Conservation (phyloP, 768 basidiomycete species). For the Calvatia gigantea region DNA sequence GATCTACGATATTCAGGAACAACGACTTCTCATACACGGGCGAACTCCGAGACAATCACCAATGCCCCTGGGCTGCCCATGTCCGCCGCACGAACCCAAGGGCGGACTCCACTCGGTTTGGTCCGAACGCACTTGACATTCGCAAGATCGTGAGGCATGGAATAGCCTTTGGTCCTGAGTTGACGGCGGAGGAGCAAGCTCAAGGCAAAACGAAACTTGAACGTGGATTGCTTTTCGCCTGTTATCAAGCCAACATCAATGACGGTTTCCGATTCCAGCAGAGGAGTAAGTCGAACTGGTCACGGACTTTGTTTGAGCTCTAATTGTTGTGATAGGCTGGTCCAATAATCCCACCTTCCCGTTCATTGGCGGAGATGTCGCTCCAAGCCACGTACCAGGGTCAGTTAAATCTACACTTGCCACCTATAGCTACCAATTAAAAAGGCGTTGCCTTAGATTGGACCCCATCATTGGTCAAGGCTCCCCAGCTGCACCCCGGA, state of each 20-base stretch:
- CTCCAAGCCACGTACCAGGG: slow-evolving; percentile 16
- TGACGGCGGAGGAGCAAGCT: slow-evolving; percentile 33
- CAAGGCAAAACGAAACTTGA: slow-evolving; percentile 36
- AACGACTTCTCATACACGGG: slow-evolving; percentile 40
- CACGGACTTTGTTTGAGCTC: background rate
- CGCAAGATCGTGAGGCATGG: slow-evolving; percentile 45
- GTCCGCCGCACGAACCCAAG: slow-evolving; percentile 45
- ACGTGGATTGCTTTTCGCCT: slow-evolving; percentile 45
- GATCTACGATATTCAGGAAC: too few species aligned
- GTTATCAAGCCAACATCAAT: slow-evolving; percentile 38
- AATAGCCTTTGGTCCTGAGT: slow-evolving; percentile 50
- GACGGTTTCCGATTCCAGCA: slow-evolving; percentile 42
- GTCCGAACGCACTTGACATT: slow-evolving; percentile 20
- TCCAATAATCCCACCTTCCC: slow-evolving; percentile 35
- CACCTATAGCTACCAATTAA: slow-evolving; percentile 19
- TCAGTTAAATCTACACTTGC: slow-evolving; percentile 13
- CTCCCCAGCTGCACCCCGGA: slow-evolving; percentile 7
- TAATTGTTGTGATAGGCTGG: slow-evolving; percentile 27
- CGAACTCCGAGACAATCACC: slow-evolving; percentile 30
- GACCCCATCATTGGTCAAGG: slow-evolving; percentile 46
- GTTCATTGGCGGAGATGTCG: slow-evolving; percentile 1
- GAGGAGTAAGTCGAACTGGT: slow-evolving; percentile 23
- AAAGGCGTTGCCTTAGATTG: slow-evolving; percentile 30
- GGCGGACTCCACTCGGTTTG: slow-evolving; percentile 24
- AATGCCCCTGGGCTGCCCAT: slow-evolving; percentile 48